Percentiles rank a stretch among this genome's conserved stretches.
These are phyloP conservation scores for Parathielavia hyrcaniae DNA, from an alignment of 495 filamentous ascomycete species.

Conservation along the genomic window DNA sequence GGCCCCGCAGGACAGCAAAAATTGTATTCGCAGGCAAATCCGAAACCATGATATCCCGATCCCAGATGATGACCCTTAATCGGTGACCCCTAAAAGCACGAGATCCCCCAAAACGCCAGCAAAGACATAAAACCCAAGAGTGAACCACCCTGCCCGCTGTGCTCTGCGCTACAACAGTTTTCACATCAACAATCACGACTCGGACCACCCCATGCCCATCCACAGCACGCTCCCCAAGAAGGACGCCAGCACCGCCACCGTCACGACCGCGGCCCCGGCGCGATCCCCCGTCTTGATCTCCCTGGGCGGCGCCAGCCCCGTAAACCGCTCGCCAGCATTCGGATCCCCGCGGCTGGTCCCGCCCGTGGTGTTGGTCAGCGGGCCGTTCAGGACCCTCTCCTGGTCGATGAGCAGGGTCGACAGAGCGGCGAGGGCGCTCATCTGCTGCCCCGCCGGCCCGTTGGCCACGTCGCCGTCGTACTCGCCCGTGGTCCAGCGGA, in stretches of 20 bases:
- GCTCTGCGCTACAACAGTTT: neutral
- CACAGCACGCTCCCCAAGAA: slow-evolving; percentile 30
- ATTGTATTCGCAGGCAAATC: too few relatives aligned
- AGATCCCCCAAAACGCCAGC: neutral
- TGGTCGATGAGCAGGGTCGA: slow-evolving; percentile 43
- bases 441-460: slow-evolving; percentile 55
- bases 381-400: slow-evolving; percentile 31
- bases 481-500: slow-evolving; percentile 47
- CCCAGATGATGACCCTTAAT: neutral
- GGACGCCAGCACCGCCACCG: slow-evolving; percentile 37
- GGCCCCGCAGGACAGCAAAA: too few relatives aligned
- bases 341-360: slow-evolving; percentile 71
- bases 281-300: slow-evolving; percentile 46
- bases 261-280: slow-evolving; percentile 55
- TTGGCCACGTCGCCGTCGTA: slow-evolving; percentile 50
- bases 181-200: too few relatives aligned
- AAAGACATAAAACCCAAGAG: too few relatives aligned
- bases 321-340: slow-evolving; percentile 46
- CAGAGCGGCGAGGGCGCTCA: slow-evolving; percentile 62
- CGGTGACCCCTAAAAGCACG: neutral
- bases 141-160: neutral
- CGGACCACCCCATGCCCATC: slow-evolving; percentile 27
- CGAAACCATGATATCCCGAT: too few relatives aligned
- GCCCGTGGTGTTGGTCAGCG: slow-evolving; percentile 58
- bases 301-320: slow-evolving; percentile 8